Percentiles rank a stretch among this genome's conserved stretches.
Evolutionary conservation across 1,284 basidiomycete species (phyloP).

Genomic region (Inonotus hispidus): DNA sequence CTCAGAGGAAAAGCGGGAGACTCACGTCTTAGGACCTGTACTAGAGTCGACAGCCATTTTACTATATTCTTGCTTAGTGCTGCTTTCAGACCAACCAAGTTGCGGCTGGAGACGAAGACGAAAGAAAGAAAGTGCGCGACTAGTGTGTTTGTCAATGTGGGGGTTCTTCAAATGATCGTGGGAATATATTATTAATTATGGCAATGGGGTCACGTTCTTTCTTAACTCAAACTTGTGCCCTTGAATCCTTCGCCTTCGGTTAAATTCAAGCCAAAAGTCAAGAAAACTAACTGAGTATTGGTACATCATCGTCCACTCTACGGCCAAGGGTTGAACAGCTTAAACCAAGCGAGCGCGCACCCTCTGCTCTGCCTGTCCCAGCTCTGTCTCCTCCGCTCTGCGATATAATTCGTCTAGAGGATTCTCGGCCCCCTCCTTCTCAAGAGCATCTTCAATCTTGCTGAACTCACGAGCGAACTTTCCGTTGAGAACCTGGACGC

Average conservation of each 20-base stretch:
- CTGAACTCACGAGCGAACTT: conserved; percentile 55
- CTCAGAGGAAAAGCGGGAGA: conserved; percentile 17
- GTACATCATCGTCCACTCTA: background rate
- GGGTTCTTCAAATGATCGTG: too few relatives aligned
- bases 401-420: conserved; percentile 51
- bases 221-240: too few relatives aligned
- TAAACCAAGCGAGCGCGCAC: conserved; percentile 46
- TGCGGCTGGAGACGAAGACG: background rate
- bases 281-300: background rate
- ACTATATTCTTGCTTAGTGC: background rate
- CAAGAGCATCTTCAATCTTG: conserved; percentile 51
- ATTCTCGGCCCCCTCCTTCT: conserved; percentile 51
- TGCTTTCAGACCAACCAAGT: background rate
- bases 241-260: too few relatives aligned
- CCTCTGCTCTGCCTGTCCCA: conserved; percentile 54
- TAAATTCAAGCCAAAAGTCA: too few relatives aligned
- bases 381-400: conserved; percentile 44
- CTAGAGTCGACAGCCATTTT: conserved; percentile 60
- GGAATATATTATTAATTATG: too few relatives aligned
- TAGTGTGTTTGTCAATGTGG: background rate
- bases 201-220: too few relatives aligned
- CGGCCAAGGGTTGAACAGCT: background rate
- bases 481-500: conserved; percentile 47
- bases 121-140: too few relatives aligned
- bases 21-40: conserved; percentile 62